Evolutionary conservation across 768 basidiomycete species (phyloP).

Genomic region (Lentinula aciculospora): DNA sequence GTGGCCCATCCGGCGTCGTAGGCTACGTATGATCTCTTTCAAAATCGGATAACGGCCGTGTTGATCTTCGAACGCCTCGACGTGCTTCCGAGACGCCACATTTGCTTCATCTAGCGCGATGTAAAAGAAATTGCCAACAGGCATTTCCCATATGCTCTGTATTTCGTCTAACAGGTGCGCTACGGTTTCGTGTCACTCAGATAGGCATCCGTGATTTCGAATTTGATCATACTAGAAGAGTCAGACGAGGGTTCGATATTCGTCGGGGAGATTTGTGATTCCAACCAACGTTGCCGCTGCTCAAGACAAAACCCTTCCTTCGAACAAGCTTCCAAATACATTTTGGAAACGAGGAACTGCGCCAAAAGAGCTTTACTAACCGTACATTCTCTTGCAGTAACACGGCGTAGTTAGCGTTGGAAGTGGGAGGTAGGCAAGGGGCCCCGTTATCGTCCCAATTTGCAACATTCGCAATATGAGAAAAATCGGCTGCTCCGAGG

Average conservation of each 20-base stretch:
- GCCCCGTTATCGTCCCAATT: too few relatives aligned
- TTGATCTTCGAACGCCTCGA: background rate
- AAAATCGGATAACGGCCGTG: slow-evolving; percentile 1
- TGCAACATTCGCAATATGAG: too few relatives aligned
- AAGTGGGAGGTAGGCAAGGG: too few relatives aligned
- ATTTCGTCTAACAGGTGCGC: background rate
- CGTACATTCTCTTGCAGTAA: background rate
- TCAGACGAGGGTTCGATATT: background rate
- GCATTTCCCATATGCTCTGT: background rate
- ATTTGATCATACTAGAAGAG: background rate
- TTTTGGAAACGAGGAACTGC: background rate
- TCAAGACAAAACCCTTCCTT: background rate
- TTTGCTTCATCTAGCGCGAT: slow-evolving; percentile 7
- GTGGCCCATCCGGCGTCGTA: background rate
- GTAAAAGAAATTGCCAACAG: background rate
- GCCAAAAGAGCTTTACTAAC: background rate
- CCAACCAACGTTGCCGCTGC: background rate
- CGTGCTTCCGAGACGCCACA: background rate
- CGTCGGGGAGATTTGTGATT: background rate
- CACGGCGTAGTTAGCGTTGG: too few relatives aligned
- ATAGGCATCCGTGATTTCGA: background rate
- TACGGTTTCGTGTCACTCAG: background rate
- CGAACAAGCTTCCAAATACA: background rate
- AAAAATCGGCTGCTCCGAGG: slow-evolving; percentile 4
- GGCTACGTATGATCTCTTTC: slow-evolving; percentile 2